These are phyloP conservation scores for Neonothopanus nambi DNA, from an alignment of 1,284 basidiomycete species.

Conservation along the genomic window DNA sequence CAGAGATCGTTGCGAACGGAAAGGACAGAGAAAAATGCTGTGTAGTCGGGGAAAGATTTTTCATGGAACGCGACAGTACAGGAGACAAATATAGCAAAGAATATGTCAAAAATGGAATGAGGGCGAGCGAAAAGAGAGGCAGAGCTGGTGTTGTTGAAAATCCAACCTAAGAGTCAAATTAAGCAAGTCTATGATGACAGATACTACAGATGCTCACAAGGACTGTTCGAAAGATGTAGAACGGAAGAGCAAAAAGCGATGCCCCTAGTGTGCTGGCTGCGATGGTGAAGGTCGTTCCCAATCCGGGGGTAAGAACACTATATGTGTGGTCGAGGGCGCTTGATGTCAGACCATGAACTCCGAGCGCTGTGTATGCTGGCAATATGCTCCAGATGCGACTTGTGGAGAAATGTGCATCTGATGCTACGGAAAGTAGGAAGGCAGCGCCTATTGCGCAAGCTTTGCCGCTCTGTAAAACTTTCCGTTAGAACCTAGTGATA, in stretches of 20 bases:
- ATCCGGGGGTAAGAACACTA: constrained; percentile 52
- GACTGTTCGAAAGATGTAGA: constrained; percentile 59
- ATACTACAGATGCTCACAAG: constrained; percentile 38
- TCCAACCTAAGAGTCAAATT: constrained; percentile 12
- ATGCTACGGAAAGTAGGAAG: constrained; percentile 48
- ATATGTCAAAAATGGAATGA: constrained; percentile 61
- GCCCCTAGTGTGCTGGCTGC: constrained; percentile 63
- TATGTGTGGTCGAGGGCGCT: constrained; percentile 63
- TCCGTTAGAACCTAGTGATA: background rate
- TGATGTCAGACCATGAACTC: constrained; percentile 58
- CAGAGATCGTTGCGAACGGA: constrained; percentile 44
- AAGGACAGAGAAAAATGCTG: constrained; percentile 59
- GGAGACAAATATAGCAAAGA: constrained; percentile 59
- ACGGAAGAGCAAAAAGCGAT: constrained; percentile 57
- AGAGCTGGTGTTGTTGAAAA: constrained; percentile 42
- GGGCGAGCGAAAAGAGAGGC: constrained; percentile 52
- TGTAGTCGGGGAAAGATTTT: constrained; percentile 45
- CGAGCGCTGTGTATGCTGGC: constrained; percentile 66
- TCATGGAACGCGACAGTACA: constrained; percentile 47
- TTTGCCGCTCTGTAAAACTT: constrained; percentile 41
- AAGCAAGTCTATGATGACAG: background rate
- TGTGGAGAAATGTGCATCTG: constrained; percentile 54
- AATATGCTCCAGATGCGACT: constrained; percentile 44
- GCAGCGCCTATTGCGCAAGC: constrained; percentile 45
- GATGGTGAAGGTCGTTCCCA: constrained; percentile 53